These are phyloP conservation scores for Geosiphon pyriformis DNA, from an alignment of 192 early-diverging fungal species.

Conservation along the genomic window DNA sequence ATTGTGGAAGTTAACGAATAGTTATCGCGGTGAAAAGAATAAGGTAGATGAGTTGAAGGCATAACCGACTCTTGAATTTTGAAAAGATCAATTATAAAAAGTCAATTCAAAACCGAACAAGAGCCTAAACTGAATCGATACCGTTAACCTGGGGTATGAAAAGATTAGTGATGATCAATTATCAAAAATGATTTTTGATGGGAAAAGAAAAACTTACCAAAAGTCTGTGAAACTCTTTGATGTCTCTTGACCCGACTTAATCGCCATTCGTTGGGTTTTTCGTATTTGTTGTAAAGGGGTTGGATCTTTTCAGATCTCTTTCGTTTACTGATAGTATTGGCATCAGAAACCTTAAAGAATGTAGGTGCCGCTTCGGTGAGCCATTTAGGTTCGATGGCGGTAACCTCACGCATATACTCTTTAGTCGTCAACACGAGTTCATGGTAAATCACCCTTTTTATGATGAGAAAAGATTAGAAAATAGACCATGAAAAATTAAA, in stretches of 20 bases:
- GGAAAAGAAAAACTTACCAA: constrained; percentile 54
- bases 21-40: no score
- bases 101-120: no score
- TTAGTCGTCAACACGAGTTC: constrained; percentile 87
- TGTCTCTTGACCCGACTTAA: constrained; percentile 72
- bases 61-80: no score
- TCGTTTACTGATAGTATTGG: constrained; percentile 88
- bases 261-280: constrained; percentile 96
- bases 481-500: constrained; percentile 51
- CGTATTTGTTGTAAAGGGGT: constrained; percentile 87
- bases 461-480: constrained; percentile 82
- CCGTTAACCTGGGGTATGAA: no score
- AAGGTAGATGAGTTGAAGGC: no score
- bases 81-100: no score
- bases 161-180: no score
- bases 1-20: no score
- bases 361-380: constrained; percentile 94
- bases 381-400: constrained; percentile 89
- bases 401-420: constrained; percentile 88
- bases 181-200: no score
- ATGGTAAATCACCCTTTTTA: constrained; percentile 80
- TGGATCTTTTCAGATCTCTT: constrained; percentile 92
- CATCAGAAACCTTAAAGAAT: constrained; percentile 95
- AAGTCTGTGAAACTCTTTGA: constrained; percentile 71
- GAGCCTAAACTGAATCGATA: no score